Conservation (phyloP, 108 stramenopile species). For the Chaetoceros tenuissimus region DNA sequence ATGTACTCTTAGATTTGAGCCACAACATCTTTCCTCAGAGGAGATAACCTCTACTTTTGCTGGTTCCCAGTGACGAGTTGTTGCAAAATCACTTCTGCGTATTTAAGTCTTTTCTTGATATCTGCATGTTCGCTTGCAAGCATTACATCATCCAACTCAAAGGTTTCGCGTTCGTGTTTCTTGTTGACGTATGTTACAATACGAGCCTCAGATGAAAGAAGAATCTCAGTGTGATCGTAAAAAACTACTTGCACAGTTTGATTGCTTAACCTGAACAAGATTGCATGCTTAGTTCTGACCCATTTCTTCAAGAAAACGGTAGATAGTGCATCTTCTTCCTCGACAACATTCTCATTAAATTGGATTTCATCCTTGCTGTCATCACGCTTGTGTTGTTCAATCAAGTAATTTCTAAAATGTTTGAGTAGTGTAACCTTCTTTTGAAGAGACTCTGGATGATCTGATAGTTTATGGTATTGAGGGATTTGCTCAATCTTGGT, state of each 20-base stretch:
- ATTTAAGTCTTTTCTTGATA: slow-evolving; percentile 84
- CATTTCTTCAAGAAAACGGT: slow-evolving; percentile 91
- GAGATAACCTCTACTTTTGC: slow-evolving; percentile 42
- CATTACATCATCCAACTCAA: slow-evolving; percentile 57
- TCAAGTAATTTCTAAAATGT: slow-evolving; percentile 92
- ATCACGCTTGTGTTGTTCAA: slow-evolving; percentile 79
- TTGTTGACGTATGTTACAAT: slow-evolving; percentile 88
- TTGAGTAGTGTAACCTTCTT: slow-evolving; percentile 95
- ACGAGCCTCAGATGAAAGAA: slow-evolving; percentile 80
- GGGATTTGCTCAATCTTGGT: slow-evolving; percentile 21
- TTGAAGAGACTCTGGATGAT: slow-evolving; percentile 76
- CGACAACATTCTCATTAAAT: slow-evolving; percentile 10
- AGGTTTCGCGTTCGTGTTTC: slow-evolving; percentile 52
- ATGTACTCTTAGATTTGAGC: too few relatives aligned
- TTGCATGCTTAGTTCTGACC: slow-evolving; percentile 95
- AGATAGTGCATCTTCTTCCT: slow-evolving; percentile 4
- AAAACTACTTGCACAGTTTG: slow-evolving; percentile 94
- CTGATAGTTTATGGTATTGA: slow-evolving; percentile 55
- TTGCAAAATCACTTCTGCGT: slow-evolving; percentile 87
- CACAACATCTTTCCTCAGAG: too few relatives aligned
- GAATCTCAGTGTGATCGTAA: slow-evolving; percentile 88
- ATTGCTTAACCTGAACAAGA: slow-evolving; percentile 94
- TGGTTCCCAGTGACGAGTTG: slow-evolving; percentile 63
- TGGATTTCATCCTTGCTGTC: slow-evolving; percentile 30
- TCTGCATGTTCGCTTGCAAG: slow-evolving; percentile 56